Percentiles rank a stretch among this genome's conserved stretches.
phyloP scores from a whole-genome alignment of 1,284 basidiomycete species.

The Malassezia equina region DNA sequence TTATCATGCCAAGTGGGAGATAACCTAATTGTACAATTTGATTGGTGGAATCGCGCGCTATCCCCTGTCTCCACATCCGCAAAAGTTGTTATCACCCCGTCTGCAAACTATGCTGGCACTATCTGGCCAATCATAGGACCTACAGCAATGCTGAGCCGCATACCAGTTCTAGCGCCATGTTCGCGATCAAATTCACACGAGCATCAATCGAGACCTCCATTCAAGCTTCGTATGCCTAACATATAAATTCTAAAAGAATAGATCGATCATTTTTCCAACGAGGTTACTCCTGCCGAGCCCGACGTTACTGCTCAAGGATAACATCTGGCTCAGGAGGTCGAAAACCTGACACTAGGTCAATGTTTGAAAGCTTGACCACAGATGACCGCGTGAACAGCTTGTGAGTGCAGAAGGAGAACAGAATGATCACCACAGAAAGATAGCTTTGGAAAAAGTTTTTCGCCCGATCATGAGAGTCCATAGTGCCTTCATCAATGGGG shows the following conservation, averaged over 20 bases:
- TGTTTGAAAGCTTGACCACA: constrained; percentile 24
- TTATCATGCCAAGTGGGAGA: neutral
- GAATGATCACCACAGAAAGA: constrained; percentile 45
- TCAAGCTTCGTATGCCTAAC: neutral
- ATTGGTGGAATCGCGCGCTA: neutral
- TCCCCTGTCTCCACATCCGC: neutral
- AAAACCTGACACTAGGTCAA: constrained; percentile 39
- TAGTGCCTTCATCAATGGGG: constrained; percentile 40
- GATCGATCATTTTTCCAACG: constrained; percentile 25
- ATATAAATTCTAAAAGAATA: constrained; percentile 27
- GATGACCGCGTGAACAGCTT: constrained; percentile 26
- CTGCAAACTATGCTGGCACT: neutral
- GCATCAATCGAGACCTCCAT: too few relatives aligned
- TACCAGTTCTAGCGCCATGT: neutral
- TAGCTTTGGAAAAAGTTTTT: constrained; percentile 51
- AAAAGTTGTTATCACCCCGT: neutral
- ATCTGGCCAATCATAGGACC: neutral
- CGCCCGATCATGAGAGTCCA: constrained; percentile 35
- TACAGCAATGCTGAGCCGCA: neutral
- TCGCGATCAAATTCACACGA: too few relatives aligned
- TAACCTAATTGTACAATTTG: neutral
- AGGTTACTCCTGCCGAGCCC: constrained; percentile 20
- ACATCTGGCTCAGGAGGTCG: constrained; percentile 31
- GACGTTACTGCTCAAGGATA: constrained; percentile 29
- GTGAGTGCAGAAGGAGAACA: constrained; percentile 12